These are phyloP conservation scores for Phalaenopsis equestris DNA, from an alignment of 106 monocot species.

Conservation along the genomic window DNA sequence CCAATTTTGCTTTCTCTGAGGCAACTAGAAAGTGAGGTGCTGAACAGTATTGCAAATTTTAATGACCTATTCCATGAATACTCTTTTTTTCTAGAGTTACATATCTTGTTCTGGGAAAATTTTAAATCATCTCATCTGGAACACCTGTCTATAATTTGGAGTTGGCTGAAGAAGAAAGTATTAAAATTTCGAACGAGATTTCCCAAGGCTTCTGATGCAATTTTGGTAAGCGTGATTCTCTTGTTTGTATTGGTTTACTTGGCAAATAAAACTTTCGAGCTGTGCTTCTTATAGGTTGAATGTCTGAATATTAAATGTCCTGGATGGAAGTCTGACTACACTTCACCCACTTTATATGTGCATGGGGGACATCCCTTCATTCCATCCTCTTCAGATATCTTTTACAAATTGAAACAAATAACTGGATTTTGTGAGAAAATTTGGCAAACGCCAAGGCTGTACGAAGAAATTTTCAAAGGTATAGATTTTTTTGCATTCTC, in stretches of 20 bases:
- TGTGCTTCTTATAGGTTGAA: conserved; percentile 26
- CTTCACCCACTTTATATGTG: conserved; percentile 55
- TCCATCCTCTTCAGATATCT: conserved; percentile 42
- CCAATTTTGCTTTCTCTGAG: conserved; percentile 40
- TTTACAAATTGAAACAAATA: conserved; percentile 47
- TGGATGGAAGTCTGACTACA: conserved; percentile 16
- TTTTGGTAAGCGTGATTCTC: conserved; percentile 40
- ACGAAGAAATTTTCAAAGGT: conserved; percentile 26
- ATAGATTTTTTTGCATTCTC: not conserved
- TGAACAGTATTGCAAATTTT: conserved; percentile 35
- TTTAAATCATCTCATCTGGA: conserved; percentile 28
- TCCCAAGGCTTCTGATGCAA: conserved; percentile 22
- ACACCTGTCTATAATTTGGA: conserved; percentile 39
- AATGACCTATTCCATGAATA: conserved; percentile 30
- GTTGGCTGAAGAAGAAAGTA: conserved; percentile 53
- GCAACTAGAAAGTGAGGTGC: conserved; percentile 58
- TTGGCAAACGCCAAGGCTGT: conserved; percentile 37
- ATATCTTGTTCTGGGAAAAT: conserved; percentile 61
- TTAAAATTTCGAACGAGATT: conserved; percentile 45
- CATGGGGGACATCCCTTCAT: conserved; percentile 77
- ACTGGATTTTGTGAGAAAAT: conserved; percentile 28
- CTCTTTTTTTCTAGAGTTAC: conserved; percentile 54
- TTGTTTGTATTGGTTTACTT: not conserved
- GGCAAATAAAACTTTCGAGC: not conserved
- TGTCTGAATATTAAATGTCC: conserved; percentile 24